Base-by-base conservation (phyloP, 2,329 filamentous ascomycete species). In the Geosmithia putterillii region DNA sequence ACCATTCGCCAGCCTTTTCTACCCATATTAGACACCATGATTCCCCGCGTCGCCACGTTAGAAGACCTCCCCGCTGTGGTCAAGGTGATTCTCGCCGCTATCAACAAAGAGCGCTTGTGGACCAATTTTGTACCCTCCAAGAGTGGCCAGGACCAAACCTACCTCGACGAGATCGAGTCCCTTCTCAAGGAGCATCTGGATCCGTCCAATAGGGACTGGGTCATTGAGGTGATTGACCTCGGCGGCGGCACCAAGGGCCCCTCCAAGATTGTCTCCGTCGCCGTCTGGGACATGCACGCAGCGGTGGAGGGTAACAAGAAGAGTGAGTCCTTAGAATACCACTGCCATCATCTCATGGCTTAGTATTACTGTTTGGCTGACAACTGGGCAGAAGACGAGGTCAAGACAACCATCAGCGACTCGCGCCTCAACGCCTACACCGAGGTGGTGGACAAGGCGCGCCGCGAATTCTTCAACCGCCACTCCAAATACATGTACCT, bases 231-330 rank as follows among this genome's bases (percentile, higher is more conserved):
- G 12, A 42, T 45, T 41, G 48, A 50, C 45, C 42, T 49, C 5
- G 41, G 42, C n/a, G 45, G 35, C 12, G 41, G 38, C 20, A 42
- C 40, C 21, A 22, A 21, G n/a, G 42, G 36, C n/a, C 36, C 44
- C 10, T 38, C 45, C 17, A 28, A 42, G 15, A 46, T 44, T 19
- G 42, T 48, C 40, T 43, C 48, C 18, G 45, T 48, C 23, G 46
- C 48, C 19, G 42, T 48, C 40, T 50, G 48, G 48, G 48, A 50
- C 41, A 50, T 50, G 46, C 42, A 44, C 15, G 43, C 22, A 34
- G 38, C 44, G n/a, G 17, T 15, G 12, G 45, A 38, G 22, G 42
- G 45, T 20, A 38, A 46, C n/a, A 38, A 34, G n/a, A 46, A 46
- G 19, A 21, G 44, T 45, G 25, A 45, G 43, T 42, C 18, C 37